Evolutionary conservation across 108 stramenopile genomes (phyloP).

Genomic region (Nitzschia putrida): DNA sequence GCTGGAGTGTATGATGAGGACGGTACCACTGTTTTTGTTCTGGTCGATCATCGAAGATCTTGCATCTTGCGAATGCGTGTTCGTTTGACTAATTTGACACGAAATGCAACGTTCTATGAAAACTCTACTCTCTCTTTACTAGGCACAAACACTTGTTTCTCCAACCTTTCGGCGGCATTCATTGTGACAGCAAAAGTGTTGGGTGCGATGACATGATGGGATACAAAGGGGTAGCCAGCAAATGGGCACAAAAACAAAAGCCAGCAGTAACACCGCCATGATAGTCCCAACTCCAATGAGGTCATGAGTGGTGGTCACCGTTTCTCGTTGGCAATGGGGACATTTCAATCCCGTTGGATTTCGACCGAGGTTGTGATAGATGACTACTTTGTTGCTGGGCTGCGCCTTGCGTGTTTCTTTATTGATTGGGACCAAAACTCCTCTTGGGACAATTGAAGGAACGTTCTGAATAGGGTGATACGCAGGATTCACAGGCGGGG

Average conservation of each 20-base stretch:
- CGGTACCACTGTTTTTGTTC: background rate
- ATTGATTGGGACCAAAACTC: background rate
- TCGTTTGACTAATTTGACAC: background rate
- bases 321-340: slow-evolving; percentile 23
- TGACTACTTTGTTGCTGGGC: too few species aligned
- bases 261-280: slow-evolving; percentile 23
- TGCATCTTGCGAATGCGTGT: too few species aligned
- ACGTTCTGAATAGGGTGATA: background rate
- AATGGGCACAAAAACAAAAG: slow-evolving; percentile 40
- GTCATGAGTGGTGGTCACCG: slow-evolving; percentile 18
- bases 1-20: background rate
- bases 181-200: slow-evolving; percentile 30
- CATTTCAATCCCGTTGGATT: slow-evolving; percentile 18
- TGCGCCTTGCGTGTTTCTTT: background rate
- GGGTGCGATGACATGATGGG: slow-evolving; percentile 22
- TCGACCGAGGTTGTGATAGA: slow-evolving; percentile 12
- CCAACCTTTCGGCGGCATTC: slow-evolving; percentile 23
- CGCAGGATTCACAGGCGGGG: slow-evolving; percentile 1
- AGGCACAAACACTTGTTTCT: slow-evolving; percentile 22
- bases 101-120: background rate
- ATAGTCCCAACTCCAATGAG: slow-evolving; percentile 23
- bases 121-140: background rate
- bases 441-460: background rate
- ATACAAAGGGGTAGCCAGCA: slow-evolving; percentile 50
- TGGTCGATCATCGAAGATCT: background rate